Evolutionary conservation across 345 rosid species (phyloP).

Genomic region (Citrus glauca): DNA sequence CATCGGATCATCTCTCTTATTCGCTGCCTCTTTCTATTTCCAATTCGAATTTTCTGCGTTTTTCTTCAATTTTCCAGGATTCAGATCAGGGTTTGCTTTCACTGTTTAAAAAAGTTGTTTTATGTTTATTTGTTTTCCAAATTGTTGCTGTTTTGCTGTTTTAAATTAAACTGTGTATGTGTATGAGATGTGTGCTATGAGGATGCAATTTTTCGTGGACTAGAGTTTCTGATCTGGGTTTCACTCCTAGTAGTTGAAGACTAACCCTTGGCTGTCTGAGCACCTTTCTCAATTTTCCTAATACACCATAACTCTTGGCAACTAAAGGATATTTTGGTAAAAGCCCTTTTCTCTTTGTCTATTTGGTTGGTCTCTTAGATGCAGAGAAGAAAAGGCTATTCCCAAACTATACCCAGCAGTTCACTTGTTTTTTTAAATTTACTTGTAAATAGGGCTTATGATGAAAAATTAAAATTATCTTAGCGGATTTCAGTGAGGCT

Average conservation of each 20-base stretch:
- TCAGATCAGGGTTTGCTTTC: not conserved
- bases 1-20: fast-evolving
- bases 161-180: not conserved
- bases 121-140: no score
- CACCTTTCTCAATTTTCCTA: constrained; percentile 14
- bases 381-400: not conserved
- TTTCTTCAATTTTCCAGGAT: not conserved
- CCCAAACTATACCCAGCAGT: not conserved
- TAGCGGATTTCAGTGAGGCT: constrained; percentile 99
- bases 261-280: constrained; percentile 99
- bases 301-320: no score
- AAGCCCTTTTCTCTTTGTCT: not conserved
- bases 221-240: constrained; percentile 97
- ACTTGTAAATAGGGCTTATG: constrained; percentile 47
- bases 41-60: not conserved
- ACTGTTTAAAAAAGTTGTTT: not conserved
- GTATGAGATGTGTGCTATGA: constrained; percentile 38
- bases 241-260: constrained; percentile 68
- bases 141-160: fast-evolving
- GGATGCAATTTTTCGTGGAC: constrained; percentile 78
- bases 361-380: no score
- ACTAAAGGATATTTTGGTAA: not conserved
- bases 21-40: not conserved
- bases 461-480: constrained; percentile 66
- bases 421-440: no score